Evolutionary conservation across 352 stramenopile genomes (phyloP).

Genomic region (Globisporangium irregulare): DNA sequence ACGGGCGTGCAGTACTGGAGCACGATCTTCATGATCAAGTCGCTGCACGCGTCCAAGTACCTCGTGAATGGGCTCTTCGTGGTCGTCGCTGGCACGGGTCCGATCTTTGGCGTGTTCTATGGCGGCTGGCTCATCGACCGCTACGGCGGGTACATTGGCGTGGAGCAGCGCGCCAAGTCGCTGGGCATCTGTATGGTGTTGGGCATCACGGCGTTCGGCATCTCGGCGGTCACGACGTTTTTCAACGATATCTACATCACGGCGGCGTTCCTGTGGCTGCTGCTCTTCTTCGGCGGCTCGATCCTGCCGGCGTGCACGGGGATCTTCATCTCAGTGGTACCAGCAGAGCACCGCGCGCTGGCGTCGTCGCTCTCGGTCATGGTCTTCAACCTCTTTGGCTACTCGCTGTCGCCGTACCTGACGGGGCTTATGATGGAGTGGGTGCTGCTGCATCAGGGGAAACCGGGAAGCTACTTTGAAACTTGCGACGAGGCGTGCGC

Average conservation of each 20-base stretch:
- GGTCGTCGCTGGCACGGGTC: conserved; percentile 73
- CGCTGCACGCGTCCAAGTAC: conserved; percentile 77
- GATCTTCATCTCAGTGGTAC: conserved; percentile 85
- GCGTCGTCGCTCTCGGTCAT: conserved; percentile 82
- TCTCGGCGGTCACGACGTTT: conserved; percentile 73
- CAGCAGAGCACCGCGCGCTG: conserved; percentile 64
- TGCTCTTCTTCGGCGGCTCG: conserved; percentile 81
- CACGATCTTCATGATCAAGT: conserved; percentile 89
- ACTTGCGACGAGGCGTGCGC: conserved; percentile 76
- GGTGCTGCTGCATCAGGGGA: conserved; percentile 60
- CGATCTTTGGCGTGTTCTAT: conserved; percentile 81
- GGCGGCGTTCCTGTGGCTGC: conserved; percentile 67
- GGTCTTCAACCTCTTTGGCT: conserved; percentile 82
- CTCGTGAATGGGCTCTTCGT: conserved; percentile 81
- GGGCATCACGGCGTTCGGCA: conserved; percentile 58
- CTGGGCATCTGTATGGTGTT: conserved; percentile 78
- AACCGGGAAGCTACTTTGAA: conserved; percentile 65
- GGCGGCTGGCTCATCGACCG: conserved; percentile 78
- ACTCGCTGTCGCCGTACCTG: conserved; percentile 73
- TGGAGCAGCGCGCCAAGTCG: conserved; percentile 68
- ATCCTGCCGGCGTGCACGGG: conserved; percentile 79
- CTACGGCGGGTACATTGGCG: conserved; percentile 74
- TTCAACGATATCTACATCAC: conserved; percentile 78
- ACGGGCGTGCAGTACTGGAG: conserved; percentile 87
- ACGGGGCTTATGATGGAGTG: conserved; percentile 81